Evolutionary conservation across 2,329 filamentous ascomycete species (phyloP), one percentile per base, ranked within the genome.

Genomic region (Pseudocercospora fijiensis): DNA sequence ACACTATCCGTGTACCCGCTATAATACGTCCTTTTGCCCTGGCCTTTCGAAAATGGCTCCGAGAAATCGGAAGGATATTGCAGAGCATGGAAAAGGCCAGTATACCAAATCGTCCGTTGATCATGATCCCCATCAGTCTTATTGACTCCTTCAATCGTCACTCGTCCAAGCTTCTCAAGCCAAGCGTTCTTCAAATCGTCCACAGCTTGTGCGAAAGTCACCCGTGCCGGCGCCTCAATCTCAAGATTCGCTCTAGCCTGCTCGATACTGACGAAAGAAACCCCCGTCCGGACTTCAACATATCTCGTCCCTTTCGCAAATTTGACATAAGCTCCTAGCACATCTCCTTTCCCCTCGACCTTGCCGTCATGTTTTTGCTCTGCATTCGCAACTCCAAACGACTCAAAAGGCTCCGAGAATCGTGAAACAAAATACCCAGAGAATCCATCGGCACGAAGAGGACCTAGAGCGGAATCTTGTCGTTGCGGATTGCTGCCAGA

Each of bases 51-150:
- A 0, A 74, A 72, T 0, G 80, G 80, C 65, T 82, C 81, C 0
- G 81, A 82, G 66, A 79, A 82, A 67, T 82, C 80, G 27, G 70
- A 80, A 0, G 81, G 81, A 61, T 82, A 82, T 60, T 83, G 81
- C 9, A 83, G 70, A 2, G 78, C 76, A 63, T 82, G 80, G 52
- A 81, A 82, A 0, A 83, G 71, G 4, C 76, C 77, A 0, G 80
- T 81, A 62, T 82, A 82, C 70, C 77, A 82, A 49, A 82, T 78
- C 0, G 76, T 79, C 4, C 76, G 76, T n/a, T 76, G 79, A 55
- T 81, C 78, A 47, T 82, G 76, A 6, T 77, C 74, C 0, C 66
- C 26, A 26, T 78, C 75, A 0, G 80, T 82, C 2, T 73, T 60
- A 59, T 81, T 81, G 41, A 77, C 72, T 4, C 81, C 80, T 41